Evolutionary conservation across 768 basidiomycete genomes (phyloP).

Genomic region (Russula virescens): DNA sequence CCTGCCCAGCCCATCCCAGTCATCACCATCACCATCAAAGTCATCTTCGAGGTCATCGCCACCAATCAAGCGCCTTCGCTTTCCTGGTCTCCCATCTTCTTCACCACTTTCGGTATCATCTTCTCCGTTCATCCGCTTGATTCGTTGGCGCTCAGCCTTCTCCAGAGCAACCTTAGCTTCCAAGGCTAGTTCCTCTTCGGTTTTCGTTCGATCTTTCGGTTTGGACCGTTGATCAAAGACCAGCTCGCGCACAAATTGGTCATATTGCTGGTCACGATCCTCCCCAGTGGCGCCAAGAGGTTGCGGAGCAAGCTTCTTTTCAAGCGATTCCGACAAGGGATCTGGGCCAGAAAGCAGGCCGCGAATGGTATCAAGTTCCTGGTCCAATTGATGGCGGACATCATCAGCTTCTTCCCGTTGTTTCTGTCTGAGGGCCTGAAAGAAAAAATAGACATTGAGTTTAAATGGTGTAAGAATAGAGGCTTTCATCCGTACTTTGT

Average conservation of each 20-base stretch:
- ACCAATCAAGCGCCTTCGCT: conserved; percentile 52
- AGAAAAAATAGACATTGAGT: background rate
- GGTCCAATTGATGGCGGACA: conserved; percentile 82
- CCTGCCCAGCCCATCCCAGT: conserved; percentile 30
- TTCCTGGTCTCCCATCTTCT: conserved; percentile 44
- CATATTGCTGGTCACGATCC: conserved; percentile 66
- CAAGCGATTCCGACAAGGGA: conserved; percentile 35
- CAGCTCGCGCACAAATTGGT: conserved; percentile 85
- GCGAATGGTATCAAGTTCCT: conserved; percentile 77
- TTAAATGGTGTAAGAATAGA: background rate
- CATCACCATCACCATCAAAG: conserved; percentile 40
- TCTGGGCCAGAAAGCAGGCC: conserved; percentile 58
- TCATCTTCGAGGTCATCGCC: conserved; percentile 94
- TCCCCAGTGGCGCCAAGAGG: conserved; percentile 10
- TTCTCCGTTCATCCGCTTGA: conserved; percentile 81
- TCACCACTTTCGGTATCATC: conserved; percentile 59
- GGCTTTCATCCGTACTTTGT: conserved; percentile 58
- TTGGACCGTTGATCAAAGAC: conserved; percentile 92
- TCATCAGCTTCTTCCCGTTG: conserved; percentile 82
- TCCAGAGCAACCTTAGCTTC: conserved; percentile 85
- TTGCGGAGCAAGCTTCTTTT: conserved; percentile 2
- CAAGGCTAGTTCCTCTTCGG: conserved; percentile 87
- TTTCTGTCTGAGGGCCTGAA: conserved; percentile 78
- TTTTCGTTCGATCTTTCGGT: conserved; percentile 92
- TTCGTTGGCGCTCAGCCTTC: conserved; percentile 72